Conservation (phyloP, 805 yeast species). For the Monosporozyma unispora region DNA sequence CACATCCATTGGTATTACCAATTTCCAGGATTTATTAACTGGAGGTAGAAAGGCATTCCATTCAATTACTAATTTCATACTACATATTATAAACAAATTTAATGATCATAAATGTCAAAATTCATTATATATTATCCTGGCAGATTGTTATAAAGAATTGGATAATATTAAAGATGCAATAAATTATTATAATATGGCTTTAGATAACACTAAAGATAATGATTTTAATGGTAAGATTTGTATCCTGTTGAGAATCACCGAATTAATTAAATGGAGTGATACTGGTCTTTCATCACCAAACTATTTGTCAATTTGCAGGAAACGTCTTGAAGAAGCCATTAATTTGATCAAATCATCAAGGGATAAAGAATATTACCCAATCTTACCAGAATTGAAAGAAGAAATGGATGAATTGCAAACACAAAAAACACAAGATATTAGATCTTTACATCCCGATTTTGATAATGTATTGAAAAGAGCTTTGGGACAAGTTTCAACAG, state of each 20-base stretch:
- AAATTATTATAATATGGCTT: background rate
- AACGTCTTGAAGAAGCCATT: background rate
- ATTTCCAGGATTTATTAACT: background rate
- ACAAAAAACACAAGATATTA: slow-evolving; percentile 5
- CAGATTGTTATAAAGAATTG: background rate
- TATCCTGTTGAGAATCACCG: background rate
- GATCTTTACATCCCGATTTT: slow-evolving; percentile 9
- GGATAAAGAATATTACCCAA: background rate
- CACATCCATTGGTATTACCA: background rate
- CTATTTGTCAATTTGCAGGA: background rate
- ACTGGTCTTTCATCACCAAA: background rate
- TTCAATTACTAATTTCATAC: background rate
- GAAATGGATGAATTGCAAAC: slow-evolving; percentile 40
- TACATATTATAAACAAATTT: background rate
- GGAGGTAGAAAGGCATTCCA: background rate
- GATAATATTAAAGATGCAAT: background rate
- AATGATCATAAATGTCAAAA: background rate
- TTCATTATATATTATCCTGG: background rate
- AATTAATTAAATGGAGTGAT: slow-evolving; percentile 1
- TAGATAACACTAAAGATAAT: background rate
- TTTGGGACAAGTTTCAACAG: slow-evolving; percentile 7
- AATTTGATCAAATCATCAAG: background rate
- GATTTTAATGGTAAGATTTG: background rate
- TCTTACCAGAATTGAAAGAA: slow-evolving; percentile 39
- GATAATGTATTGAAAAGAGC: slow-evolving; percentile 11